Evolutionary conservation across 441 rosid species (phyloP).

Genomic region (Populus trichocarpa): DNA sequence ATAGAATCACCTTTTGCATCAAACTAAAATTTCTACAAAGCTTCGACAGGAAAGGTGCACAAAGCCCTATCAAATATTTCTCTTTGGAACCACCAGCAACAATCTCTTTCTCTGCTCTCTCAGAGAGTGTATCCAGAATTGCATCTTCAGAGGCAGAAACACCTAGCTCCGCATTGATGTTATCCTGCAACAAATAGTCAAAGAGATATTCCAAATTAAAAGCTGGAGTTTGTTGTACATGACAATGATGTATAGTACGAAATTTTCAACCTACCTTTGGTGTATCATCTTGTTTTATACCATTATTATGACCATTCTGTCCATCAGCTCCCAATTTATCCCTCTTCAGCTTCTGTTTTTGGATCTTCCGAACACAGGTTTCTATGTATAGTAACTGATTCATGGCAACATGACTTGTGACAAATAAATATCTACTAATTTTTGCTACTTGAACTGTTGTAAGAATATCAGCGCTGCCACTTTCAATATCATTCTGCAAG

Average conservation of each 20-base stretch:
- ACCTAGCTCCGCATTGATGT: slow-evolving; percentile 92
- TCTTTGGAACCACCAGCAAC: slow-evolving; percentile 58
- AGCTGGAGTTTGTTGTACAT: background rate
- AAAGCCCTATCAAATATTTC: slow-evolving; percentile 77
- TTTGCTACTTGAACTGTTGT: slow-evolving; percentile 65
- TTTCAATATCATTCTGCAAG: slow-evolving; percentile 38
- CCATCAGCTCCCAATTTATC: slow-evolving; percentile 45
- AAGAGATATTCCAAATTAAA: slow-evolving; percentile 6
- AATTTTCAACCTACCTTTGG: slow-evolving; percentile 44
- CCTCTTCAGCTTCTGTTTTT: slow-evolving; percentile 66
- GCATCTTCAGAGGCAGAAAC: slow-evolving; percentile 97
- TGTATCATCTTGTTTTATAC: slow-evolving; percentile 19
- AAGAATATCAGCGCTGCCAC: slow-evolving; percentile 28
- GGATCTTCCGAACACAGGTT: slow-evolving; percentile 77
- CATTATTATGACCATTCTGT: slow-evolving; percentile 28
- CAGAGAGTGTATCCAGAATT: slow-evolving; percentile 75
- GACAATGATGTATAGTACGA: background rate
- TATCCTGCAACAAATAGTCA: slow-evolving; percentile 48
- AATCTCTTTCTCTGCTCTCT: slow-evolving; percentile 90
- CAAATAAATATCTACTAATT: slow-evolving; percentile 82
- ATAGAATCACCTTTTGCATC: slow-evolving; percentile 70
- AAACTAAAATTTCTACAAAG: slow-evolving; percentile 83
- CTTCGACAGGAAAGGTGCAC: slow-evolving; percentile 84
- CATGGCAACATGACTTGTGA: slow-evolving; percentile 90
- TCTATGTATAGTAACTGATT: slow-evolving; percentile 92